phyloP scores from a whole-genome alignment of 176 grass and related monocot species.

The Phyllostachys edulis region DNA sequence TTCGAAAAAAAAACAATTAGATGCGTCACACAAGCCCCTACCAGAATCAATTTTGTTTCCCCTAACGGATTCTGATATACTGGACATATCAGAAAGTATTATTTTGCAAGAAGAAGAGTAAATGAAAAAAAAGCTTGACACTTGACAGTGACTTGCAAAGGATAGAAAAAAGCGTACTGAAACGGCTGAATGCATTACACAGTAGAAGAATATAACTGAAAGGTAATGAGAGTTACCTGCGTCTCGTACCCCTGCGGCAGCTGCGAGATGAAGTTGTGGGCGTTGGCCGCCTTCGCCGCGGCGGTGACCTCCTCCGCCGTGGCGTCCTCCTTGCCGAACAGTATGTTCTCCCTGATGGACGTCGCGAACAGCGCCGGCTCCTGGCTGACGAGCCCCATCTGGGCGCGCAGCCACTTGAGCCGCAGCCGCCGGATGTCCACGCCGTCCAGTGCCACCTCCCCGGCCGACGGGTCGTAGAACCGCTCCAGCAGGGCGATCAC shows the following conservation, averaged over 20 bases:
- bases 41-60: no score
- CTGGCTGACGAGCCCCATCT: conserved; percentile 95
- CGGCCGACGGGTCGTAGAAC: conserved; percentile 79
- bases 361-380: conserved; percentile 96
- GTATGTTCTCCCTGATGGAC: conserved; percentile 84
- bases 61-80: no score
- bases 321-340: conserved; percentile 96
- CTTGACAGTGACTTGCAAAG: conserved; percentile 29
- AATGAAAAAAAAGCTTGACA: neutral
- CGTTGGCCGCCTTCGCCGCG: conserved; percentile 80
- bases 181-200: neutral
- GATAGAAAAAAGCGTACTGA: conserved; percentile 1
- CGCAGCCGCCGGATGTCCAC: conserved; percentile 69
- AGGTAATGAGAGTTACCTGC: conserved; percentile 38
- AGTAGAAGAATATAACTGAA: neutral
- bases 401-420: conserved; percentile 87
- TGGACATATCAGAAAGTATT: neutral
- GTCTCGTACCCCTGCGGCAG: conserved; percentile 88
- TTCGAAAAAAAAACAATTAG: neutral
- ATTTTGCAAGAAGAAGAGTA: neutral
- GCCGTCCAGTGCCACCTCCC: conserved; percentile 72
- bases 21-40: neutral
- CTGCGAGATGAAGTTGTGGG: conserved; percentile 96
- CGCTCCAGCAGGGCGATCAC: conserved; percentile 89
- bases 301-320: conserved; percentile 66